phyloP scores from a whole-genome alignment of 106 monocot genomes.

The Gastrodia elata region DNA sequence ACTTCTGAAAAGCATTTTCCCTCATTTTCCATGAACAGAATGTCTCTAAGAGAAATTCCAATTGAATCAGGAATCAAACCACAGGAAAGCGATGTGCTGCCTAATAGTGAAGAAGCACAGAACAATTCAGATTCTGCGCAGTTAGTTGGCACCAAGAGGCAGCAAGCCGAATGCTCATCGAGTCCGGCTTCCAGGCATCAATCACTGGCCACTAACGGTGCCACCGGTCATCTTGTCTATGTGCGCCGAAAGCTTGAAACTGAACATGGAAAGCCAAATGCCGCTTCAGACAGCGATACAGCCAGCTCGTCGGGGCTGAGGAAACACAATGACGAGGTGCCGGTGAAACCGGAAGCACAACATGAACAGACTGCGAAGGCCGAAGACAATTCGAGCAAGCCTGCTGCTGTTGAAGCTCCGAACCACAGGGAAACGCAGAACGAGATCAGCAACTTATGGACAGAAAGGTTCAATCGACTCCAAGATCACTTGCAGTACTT shows the following conservation, averaged over 20 bases:
- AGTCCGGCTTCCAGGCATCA: conserved; percentile 24
- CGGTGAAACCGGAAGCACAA: not conserved
- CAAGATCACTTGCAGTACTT: conserved; percentile 4
- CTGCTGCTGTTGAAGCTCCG: not conserved
- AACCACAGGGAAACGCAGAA: not conserved
- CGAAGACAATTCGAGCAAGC: not conserved
- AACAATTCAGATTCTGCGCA: conserved; percentile 14
- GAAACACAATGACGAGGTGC: not conserved
- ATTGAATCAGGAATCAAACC: conserved; percentile 7
- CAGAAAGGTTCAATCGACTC: conserved; percentile 5
- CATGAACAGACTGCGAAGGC: not conserved
- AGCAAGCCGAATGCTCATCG: conserved; percentile 23
- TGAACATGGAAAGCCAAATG: conserved; percentile 32
- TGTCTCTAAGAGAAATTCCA: not conserved
- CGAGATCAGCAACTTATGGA: conserved; percentile 2
- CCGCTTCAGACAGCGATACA: not conserved
- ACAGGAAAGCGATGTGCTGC: conserved; percentile 18
- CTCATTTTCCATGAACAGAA: not conserved
- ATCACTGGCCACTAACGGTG: conserved; percentile 8
- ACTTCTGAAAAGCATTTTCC: conserved; percentile 1
- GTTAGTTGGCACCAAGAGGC: conserved; percentile 44
- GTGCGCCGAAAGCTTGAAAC: conserved; percentile 64
- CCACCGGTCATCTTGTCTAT: conserved; percentile 58
- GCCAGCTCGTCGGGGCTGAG: not conserved
- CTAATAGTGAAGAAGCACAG: conserved; percentile 28